Conservation (phyloP, 1,139 yeast species). For the Scheffersomyces insectosa region DNA sequence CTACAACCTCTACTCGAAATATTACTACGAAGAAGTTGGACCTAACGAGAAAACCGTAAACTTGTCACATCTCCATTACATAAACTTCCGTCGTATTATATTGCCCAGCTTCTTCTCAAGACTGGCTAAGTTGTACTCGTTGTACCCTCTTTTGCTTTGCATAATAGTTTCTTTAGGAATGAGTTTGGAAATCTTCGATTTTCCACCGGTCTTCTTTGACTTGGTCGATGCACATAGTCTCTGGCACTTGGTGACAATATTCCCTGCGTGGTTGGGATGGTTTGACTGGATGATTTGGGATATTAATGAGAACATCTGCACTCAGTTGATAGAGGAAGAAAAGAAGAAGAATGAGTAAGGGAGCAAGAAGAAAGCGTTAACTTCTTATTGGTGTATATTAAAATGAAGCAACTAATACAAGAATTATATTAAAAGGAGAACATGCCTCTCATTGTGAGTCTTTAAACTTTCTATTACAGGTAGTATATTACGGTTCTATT, state of each 20-base stretch:
- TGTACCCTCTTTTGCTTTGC: slow-evolving; percentile 50
- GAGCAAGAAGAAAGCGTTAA: not conserved
- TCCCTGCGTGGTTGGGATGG: slow-evolving; percentile 56
- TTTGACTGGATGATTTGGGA: slow-evolving; percentile 54
- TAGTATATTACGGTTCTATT: not conserved
- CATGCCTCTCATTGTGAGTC: not conserved
- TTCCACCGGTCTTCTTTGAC: slow-evolving; percentile 64
- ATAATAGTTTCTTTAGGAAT: slow-evolving; percentile 64
- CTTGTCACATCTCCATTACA: slow-evolving; percentile 29
- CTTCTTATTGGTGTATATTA: not conserved
- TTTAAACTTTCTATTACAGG: not conserved
- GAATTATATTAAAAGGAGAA: too few species aligned
- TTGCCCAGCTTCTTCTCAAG: slow-evolving; percentile 35
- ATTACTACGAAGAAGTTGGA: slow-evolving; percentile 26
- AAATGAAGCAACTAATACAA: not conserved
- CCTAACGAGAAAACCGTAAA: slow-evolving; percentile 4
- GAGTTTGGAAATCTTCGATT: slow-evolving; percentile 87
- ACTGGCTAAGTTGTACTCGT: slow-evolving; percentile 41
- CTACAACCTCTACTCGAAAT: slow-evolving; percentile 33
- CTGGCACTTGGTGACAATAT: slow-evolving; percentile 83
- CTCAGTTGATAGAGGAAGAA: slow-evolving; percentile 11
- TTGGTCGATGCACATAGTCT: slow-evolving; percentile 89
- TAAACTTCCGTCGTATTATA: slow-evolving; percentile 21
- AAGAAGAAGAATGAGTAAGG: slow-evolving; percentile 15
- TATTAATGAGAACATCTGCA: slow-evolving; percentile 33